Evolutionary conservation across 2,329 filamentous ascomycete genomes (phyloP).

Genomic region (Rhynchosporium graminicola): DNA sequence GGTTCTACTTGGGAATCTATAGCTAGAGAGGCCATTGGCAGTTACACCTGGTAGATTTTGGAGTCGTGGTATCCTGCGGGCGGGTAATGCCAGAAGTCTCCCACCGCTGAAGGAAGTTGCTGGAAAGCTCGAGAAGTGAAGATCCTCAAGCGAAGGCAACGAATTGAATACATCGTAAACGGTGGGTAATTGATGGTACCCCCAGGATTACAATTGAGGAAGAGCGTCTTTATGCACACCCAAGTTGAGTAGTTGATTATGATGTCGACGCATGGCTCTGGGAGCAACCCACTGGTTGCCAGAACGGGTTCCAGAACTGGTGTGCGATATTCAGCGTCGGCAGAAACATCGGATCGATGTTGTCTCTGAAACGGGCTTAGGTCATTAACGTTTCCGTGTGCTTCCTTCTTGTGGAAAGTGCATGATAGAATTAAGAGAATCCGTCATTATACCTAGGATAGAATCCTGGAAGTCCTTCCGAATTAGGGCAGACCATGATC

Average conservation of each 20-base stretch:
- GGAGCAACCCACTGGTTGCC: slow-evolving; percentile 45
- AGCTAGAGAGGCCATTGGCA: slow-evolving; percentile 55
- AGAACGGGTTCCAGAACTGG: slow-evolving; percentile 38
- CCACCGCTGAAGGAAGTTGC: slow-evolving; percentile 57
- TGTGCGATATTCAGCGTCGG: slow-evolving; percentile 29
- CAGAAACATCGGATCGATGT: slow-evolving; percentile 33
- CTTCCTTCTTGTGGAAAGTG: slow-evolving; percentile 56
- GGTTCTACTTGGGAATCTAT: slow-evolving; percentile 53
- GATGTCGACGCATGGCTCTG: slow-evolving; percentile 48
- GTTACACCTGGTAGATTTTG: slow-evolving; percentile 58
- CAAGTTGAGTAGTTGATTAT: slow-evolving; percentile 56
- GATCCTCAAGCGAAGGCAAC: slow-evolving; percentile 56
- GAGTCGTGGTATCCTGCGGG: slow-evolving; percentile 56
- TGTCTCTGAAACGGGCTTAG: slow-evolving; percentile 41
- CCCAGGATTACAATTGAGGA: slow-evolving; percentile 59
- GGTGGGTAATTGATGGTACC: slow-evolving; percentile 55
- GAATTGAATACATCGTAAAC: slow-evolving; percentile 51
- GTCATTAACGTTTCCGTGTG: slow-evolving; percentile 57
- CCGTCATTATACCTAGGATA: slow-evolving; percentile 56
- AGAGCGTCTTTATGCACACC: slow-evolving; percentile 55
- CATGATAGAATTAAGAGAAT: slow-evolving; percentile 59
- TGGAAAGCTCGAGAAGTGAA: slow-evolving; percentile 61
- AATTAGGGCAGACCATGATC: slow-evolving; percentile 65
- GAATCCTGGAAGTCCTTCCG: slow-evolving; percentile 59
- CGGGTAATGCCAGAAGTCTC: slow-evolving; percentile 56